Percentiles rank a stretch among this genome's conserved stretches.
Conservation (phyloP, 352 stramenopile species). For the Peronospora farinosa region DNA sequence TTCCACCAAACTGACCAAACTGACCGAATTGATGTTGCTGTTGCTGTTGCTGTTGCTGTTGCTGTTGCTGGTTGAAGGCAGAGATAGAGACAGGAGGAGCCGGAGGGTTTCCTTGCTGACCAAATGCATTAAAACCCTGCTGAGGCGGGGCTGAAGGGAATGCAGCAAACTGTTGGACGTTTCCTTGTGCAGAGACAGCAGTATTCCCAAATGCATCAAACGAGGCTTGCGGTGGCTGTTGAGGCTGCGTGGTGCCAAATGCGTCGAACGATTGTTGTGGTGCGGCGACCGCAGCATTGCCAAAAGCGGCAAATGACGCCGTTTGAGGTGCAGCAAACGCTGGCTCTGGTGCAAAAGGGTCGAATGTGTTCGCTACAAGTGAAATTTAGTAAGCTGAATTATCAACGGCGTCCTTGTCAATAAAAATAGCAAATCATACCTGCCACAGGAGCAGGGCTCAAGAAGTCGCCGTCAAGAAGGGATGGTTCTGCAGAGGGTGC, state of each 20-base stretch:
- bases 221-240: conserved; percentile 32
- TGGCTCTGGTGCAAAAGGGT: conserved; percentile 53
- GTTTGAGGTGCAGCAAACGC: conserved; percentile 23
- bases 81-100: conserved; percentile 25
- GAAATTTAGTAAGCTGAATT: conserved; percentile 3
- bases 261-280: conserved; percentile 54
- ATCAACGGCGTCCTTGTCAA: not conserved
- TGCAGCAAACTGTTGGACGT: conserved; percentile 33
- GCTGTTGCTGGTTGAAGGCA: conserved; percentile 42
- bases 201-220: conserved; percentile 61
- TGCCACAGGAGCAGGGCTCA: conserved; percentile 35
- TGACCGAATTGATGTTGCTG: not conserved
- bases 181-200: conserved; percentile 23
- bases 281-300: conserved; percentile 18
- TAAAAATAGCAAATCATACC: conserved; percentile 17
- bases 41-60: conserved; percentile 31
- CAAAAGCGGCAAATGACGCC: conserved; percentile 38
- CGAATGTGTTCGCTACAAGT: conserved; percentile 42
- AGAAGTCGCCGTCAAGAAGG: conserved; percentile 76
- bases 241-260: conserved; percentile 38
- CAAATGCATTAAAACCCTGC: conserved; percentile 46
- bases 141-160: conserved; percentile 38
- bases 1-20: conserved; percentile 36
- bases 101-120: conserved; percentile 30
- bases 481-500: conserved; percentile 55